phyloP scores from a whole-genome alignment of 2,329 filamentous ascomycete species.

The Penicillium sp. region DNA sequence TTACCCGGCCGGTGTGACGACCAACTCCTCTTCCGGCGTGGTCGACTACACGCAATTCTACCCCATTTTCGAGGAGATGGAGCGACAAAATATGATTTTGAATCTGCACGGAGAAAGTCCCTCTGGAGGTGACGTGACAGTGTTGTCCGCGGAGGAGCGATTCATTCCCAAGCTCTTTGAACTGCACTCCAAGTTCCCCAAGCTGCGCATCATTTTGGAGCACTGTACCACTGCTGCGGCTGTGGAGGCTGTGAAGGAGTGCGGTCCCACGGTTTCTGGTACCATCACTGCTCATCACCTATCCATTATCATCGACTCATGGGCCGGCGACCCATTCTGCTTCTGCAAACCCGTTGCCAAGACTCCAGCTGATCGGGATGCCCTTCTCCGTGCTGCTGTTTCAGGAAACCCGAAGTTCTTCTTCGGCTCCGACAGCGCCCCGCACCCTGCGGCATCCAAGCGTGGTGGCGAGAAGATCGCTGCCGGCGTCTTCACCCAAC shows the following conservation, averaged over 20 bases:
- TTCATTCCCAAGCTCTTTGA: constrained; percentile 78
- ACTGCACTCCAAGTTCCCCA: constrained; percentile 72
- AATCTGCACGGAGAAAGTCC: constrained; percentile 82
- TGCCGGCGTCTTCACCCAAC: constrained; percentile 63
- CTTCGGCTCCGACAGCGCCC: constrained; percentile 71
- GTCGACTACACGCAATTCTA: constrained; percentile 46
- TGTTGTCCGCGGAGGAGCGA: constrained; percentile 67
- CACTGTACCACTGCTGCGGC: constrained; percentile 86
- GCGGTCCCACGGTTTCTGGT: constrained; percentile 69
- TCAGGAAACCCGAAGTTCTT: constrained; percentile 61
- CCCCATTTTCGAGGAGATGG: constrained; percentile 82
- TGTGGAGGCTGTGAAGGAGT: constrained; percentile 71
- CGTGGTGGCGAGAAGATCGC: constrained; percentile 51
- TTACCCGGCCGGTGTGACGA: constrained; percentile 51
- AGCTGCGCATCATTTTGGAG: constrained; percentile 60
- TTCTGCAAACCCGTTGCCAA: constrained; percentile 78
- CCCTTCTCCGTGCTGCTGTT: constrained; percentile 62
- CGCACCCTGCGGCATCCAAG: constrained; percentile 59
- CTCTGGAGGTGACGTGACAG: constrained; percentile 46
- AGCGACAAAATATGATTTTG: constrained; percentile 74
- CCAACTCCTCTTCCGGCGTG: constrained; percentile 55
- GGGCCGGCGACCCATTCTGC: constrained; percentile 68
- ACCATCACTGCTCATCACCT: constrained; percentile 82
- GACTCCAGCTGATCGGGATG: constrained; percentile 68
- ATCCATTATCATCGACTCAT: constrained; percentile 74